Percentiles rank a stretch among this genome's conserved stretches.
These are phyloP conservation scores for Prunus campanulata DNA, from an alignment of 306 rosid species.

Conservation along the genomic window DNA sequence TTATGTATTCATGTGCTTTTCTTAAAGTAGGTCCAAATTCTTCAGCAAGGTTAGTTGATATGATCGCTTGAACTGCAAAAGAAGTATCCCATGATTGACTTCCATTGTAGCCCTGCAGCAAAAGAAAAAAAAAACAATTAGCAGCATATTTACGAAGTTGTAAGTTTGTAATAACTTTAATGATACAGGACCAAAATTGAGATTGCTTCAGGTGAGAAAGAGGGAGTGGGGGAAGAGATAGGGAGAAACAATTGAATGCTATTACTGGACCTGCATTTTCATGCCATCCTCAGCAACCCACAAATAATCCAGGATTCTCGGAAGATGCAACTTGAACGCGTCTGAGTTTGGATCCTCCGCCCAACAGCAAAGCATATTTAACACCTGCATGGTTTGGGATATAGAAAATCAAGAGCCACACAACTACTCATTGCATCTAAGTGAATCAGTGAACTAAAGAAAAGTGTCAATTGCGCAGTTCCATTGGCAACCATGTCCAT, in stretches of 20 bases:
- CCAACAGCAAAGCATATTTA: constrained; percentile 94
- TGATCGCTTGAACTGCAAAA: constrained; percentile 70
- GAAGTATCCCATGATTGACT: constrained; percentile 84
- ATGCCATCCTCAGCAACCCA: constrained; percentile 98
- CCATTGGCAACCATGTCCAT: not conserved
- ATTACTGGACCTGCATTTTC: constrained; percentile 75
- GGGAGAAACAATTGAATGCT: not conserved
- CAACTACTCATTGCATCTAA: not conserved
- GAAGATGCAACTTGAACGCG: constrained; percentile 85
- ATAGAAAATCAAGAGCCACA: constrained; percentile 11
- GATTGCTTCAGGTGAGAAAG: not conserved
- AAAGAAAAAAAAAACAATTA: not conserved
- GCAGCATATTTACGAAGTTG: not conserved
- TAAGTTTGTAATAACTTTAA: not conserved
- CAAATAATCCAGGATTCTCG: constrained; percentile 64
- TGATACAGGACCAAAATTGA: not conserved
- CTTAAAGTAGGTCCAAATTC: constrained; percentile 50
- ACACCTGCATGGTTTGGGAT: constrained; percentile 55
- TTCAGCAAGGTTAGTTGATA: constrained; percentile 57
- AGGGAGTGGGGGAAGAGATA: not conserved
- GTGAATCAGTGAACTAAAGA: not conserved
- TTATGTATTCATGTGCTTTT: constrained; percentile 59
- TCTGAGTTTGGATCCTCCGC: constrained; percentile 82
- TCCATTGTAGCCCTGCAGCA: constrained; percentile 81
- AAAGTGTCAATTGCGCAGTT: not conserved